Evolutionary conservation across 2,329 filamentous ascomycete genomes (phyloP).

Genomic region (Torrubiella hemipterigena): DNA sequence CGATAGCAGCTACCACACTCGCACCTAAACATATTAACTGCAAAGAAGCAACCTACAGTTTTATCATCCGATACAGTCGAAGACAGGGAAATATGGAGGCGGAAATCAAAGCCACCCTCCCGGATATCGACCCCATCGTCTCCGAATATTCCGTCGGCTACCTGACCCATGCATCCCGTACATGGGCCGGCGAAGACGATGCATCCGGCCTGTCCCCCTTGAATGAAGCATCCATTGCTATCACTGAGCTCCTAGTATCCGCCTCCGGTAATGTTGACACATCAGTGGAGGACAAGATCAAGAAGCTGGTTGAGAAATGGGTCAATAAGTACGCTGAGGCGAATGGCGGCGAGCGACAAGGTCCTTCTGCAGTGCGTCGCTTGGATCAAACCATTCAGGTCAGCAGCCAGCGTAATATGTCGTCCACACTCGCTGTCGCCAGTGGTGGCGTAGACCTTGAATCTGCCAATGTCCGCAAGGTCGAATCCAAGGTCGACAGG

Average conservation of each 20-base stretch:
- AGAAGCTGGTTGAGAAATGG: slow-evolving; percentile 79
- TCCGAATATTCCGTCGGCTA: slow-evolving; percentile 93
- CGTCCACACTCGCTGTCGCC: slow-evolving; percentile 81
- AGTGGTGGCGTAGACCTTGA: slow-evolving; percentile 82
- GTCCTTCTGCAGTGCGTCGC: slow-evolving; percentile 67
- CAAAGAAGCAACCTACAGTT: too few relatives aligned
- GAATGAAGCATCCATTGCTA: slow-evolving; percentile 67
- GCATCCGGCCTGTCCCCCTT: slow-evolving; percentile 60
- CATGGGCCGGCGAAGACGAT: slow-evolving; percentile 66
- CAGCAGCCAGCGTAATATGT: slow-evolving; percentile 87
- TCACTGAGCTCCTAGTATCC: slow-evolving; percentile 83
- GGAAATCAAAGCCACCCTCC: slow-evolving; percentile 73
- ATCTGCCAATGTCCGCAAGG: slow-evolving; percentile 82
- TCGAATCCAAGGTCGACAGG: slow-evolving; percentile 92
- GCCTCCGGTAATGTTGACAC: slow-evolving; percentile 74
- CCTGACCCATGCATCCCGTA: slow-evolving; percentile 80
- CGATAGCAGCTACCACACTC: too few relatives aligned
- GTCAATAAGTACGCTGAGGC: slow-evolving; percentile 67
- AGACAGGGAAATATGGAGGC: slow-evolving; percentile 67
- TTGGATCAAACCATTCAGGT: slow-evolving; percentile 94
- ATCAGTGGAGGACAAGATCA: slow-evolving; percentile 65
- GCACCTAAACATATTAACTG: too few relatives aligned
- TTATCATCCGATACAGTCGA: too few relatives aligned
- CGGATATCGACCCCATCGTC: slow-evolving; percentile 76
- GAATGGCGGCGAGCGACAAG: slow-evolving; percentile 59